These are phyloP conservation scores for Ogataea glucozyma DNA, from an alignment of 805 yeast genomes.

Conservation along the genomic window DNA sequence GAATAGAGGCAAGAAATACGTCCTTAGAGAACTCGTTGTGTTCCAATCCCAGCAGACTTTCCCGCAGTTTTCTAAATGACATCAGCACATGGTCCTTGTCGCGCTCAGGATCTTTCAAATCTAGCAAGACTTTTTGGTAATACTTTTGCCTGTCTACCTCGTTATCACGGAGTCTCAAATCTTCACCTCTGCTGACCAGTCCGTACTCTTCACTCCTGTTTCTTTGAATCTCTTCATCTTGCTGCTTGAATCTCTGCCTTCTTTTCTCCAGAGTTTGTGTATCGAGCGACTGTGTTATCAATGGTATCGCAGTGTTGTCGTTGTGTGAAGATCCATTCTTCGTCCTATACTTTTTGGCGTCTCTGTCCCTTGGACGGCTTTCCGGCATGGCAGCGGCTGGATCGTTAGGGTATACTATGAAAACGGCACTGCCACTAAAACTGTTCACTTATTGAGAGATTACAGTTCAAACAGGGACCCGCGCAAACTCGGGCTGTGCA, in stretches of 20 bases:
- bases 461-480: too few species aligned
- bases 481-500: too few species aligned
- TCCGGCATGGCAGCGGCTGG: too few species aligned
- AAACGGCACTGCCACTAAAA: too few species aligned
- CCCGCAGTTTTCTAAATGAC: conserved; percentile 53
- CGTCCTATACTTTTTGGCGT: too few species aligned
- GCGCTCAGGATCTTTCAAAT: conserved; percentile 15
- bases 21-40: conserved; percentile 39
- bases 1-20: conserved; percentile 51
- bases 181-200: conserved; percentile 62
- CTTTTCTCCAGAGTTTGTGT: conserved; percentile 30
- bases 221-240: conserved; percentile 21
- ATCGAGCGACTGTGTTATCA: conserved; percentile 2
- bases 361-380: too few species aligned
- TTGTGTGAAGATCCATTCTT: too few species aligned
- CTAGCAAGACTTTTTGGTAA: conserved; percentile 39
- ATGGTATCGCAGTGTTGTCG: too few species aligned
- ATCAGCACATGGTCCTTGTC: conserved; percentile 35
- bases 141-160: conserved; percentile 42
- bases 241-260: conserved; percentile 35
- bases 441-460: too few species aligned
- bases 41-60: conserved; percentile 46
- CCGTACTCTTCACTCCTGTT: conserved; percentile 43
- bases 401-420: too few species aligned
- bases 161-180: conserved; percentile 46